Evolutionary conservation across 1,139 yeast species (phyloP).

Genomic region (Yamadazyma atmosphaerica): DNA sequence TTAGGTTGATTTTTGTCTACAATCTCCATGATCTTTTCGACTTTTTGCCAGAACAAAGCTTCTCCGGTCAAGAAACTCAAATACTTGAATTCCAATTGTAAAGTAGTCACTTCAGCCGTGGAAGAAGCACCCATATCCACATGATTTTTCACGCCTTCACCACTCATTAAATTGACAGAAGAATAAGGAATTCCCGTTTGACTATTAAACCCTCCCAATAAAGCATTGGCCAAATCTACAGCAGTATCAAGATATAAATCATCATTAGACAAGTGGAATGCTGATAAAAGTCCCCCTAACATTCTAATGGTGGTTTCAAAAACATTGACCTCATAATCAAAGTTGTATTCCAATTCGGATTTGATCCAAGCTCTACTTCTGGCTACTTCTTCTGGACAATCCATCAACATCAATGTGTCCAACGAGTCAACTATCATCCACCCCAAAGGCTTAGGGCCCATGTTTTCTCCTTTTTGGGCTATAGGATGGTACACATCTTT

Average conservation of each 20-base stretch:
- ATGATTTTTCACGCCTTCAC: constrained; percentile 60
- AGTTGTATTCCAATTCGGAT: constrained; percentile 44
- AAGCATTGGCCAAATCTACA: constrained; percentile 64
- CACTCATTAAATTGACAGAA: constrained; percentile 69
- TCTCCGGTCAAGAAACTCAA: constrained; percentile 81
- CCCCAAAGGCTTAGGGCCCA: constrained; percentile 85
- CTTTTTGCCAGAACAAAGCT: constrained; percentile 71
- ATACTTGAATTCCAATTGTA: constrained; percentile 88
- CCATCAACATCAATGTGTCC: constrained; percentile 85
- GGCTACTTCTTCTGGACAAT: constrained; percentile 60
- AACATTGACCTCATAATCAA: constrained; percentile 76
- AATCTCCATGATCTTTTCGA: constrained; percentile 68
- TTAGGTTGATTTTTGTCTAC: constrained; percentile 55
- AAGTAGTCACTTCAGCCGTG: constrained; percentile 87
- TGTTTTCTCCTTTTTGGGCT: constrained; percentile 61
- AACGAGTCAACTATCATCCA: constrained; percentile 93
- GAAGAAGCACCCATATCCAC: constrained; percentile 68
- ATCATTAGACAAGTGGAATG: constrained; percentile 70
- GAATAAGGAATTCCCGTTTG: constrained; percentile 73
- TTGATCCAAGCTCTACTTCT: constrained; percentile 77
- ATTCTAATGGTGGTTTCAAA: constrained; percentile 93
- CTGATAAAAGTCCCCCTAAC: constrained; percentile 89
- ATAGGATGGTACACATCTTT: constrained; percentile 47
- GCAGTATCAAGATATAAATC: constrained; percentile 78
- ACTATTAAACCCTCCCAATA: constrained; percentile 66